Percentiles rank a stretch among this genome's conserved stretches.
Conservation (phyloP, 176 grass and related monocot genomes). For the Musa schizocarpa region DNA sequence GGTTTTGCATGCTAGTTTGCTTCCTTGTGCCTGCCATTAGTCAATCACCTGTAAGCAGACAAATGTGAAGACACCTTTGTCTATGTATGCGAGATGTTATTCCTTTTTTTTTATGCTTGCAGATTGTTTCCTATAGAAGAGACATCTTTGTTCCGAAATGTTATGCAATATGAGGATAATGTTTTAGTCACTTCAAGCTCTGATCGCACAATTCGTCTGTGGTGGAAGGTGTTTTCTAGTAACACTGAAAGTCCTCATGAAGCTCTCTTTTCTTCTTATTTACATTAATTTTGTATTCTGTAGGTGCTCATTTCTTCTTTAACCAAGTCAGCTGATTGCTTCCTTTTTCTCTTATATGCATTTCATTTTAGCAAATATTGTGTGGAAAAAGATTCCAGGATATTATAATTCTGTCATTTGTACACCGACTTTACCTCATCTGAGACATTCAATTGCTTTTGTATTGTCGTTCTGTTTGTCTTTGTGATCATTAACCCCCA, state of each 20-base stretch:
- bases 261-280: neutral
- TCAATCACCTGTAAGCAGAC: no score
- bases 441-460: neutral
- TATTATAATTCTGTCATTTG: neutral
- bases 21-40: neutral
- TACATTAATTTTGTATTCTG: neutral
- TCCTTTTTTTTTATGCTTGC: constrained; percentile 16
- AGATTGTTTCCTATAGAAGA: constrained; percentile 63
- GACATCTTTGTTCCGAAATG: constrained; percentile 63
- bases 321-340: neutral
- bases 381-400: neutral
- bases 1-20: neutral
- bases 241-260: neutral
- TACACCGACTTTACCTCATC: neutral
- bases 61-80: neutral
- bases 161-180: constrained; percentile 40
- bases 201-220: constrained; percentile 76
- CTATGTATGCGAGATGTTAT: constrained; percentile 7
- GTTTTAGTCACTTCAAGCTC: constrained; percentile 76
- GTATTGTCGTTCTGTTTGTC: neutral
- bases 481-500: neutral
- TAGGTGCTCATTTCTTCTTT: neutral
- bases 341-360: neutral
- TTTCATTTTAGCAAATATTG: neutral
- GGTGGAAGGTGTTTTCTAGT: constrained; percentile 58